Conservation (phyloP, 2,329 filamentous ascomycete species). For the Epichloe aotearoae region DNA sequence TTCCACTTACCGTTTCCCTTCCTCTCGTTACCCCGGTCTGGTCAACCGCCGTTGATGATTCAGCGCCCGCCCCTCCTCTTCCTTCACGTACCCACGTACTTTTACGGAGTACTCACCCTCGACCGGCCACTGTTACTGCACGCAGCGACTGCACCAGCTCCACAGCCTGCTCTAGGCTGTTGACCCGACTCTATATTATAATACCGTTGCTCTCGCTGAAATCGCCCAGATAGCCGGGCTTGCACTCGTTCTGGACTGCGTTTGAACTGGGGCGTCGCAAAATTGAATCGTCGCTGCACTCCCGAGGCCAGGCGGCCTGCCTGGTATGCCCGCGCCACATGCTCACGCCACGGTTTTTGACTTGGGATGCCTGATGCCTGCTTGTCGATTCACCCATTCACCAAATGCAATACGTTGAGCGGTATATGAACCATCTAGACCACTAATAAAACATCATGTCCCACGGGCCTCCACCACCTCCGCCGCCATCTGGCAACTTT, state of each 20-base stretch:
- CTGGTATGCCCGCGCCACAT: conserved; percentile 4
- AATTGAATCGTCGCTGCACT: neutral
- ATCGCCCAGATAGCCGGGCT: neutral
- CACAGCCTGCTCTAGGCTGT: neutral
- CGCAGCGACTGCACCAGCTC: neutral
- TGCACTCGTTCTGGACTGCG: neutral
- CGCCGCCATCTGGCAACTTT: conserved; percentile 3
- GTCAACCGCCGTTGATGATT: too few species aligned
- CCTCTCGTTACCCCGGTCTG: neutral
- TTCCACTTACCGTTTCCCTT: neutral
- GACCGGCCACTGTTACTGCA: neutral
- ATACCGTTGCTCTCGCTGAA: too few species aligned
- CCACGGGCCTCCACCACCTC: conserved; percentile 5
- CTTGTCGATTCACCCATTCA: neutral
- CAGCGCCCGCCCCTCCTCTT: too few species aligned
- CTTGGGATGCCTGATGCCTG: neutral
- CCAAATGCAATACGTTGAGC: conserved; percentile 2
- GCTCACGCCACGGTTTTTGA: conserved; percentile 2
- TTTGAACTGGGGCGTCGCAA: too few species aligned
- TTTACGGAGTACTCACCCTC: too few species aligned
- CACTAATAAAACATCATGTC: conserved; percentile 5
- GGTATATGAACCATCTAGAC: neutral
- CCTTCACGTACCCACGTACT: too few species aligned
- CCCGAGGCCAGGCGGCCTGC: conserved; percentile 2
- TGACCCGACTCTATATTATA: neutral